Evolutionary conservation across 768 basidiomycete genomes (phyloP).

Genomic region (Holtermanniella nyarrowii): DNA sequence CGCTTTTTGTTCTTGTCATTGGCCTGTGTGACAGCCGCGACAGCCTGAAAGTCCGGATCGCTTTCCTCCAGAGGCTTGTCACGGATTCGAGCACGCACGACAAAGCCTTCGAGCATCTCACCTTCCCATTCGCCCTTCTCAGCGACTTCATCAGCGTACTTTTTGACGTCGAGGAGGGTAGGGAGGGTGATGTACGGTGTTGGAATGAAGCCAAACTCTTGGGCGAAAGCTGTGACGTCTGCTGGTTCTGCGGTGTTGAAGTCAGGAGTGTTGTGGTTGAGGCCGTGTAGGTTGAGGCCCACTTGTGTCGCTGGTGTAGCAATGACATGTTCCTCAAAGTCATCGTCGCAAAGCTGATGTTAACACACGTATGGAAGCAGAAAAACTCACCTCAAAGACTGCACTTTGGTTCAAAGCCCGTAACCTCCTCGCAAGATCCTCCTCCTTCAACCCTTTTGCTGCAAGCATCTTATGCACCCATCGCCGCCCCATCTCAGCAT

Average conservation of each 20-base stretch:
- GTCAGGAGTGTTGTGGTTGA: constrained; percentile 58
- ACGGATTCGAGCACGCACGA: constrained; percentile 67
- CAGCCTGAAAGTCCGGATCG: background rate
- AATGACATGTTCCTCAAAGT: constrained; percentile 93
- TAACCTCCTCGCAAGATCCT: constrained; percentile 59
- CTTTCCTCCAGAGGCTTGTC: constrained; percentile 36
- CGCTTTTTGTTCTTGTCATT: constrained; percentile 1
- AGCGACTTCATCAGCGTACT: constrained; percentile 61
- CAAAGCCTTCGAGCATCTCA: constrained; percentile 83
- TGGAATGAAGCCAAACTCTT: constrained; percentile 81
- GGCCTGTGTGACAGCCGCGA: background rate
- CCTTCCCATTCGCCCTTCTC: constrained; percentile 68
- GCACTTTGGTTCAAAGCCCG: constrained; percentile 46
- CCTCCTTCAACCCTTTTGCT: constrained; percentile 55
- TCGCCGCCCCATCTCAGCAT: constrained; percentile 69
- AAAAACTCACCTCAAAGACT: background rate
- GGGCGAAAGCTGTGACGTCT: constrained; percentile 66
- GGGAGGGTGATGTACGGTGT: constrained; percentile 54
- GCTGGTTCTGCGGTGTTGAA: constrained; percentile 64
- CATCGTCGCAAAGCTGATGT: constrained; percentile 83
- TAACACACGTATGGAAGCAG: background rate
- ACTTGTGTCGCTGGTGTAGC: constrained; percentile 68
- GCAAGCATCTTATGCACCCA: constrained; percentile 69
- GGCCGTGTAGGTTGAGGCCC: constrained; percentile 84
- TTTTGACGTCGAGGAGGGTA: constrained; percentile 56